phyloP scores from a whole-genome alignment of 176 grass and related monocot genomes.

The Pontederia paniculata region DNA sequence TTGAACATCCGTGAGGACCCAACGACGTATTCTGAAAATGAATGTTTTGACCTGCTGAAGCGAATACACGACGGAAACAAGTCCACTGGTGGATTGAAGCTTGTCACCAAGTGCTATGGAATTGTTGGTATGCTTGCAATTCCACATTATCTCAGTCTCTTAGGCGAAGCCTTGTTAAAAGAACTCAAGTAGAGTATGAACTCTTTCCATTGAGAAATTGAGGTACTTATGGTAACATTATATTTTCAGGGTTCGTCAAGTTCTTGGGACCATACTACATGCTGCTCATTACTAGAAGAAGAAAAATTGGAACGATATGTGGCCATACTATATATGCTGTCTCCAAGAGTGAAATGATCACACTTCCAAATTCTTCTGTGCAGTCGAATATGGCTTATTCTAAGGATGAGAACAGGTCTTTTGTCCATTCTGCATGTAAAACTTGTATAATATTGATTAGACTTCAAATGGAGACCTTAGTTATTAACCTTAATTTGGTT shows the following conservation, averaged over 20 bases:
- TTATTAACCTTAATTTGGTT: conserved; percentile 27
- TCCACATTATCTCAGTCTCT: too few relatives aligned
- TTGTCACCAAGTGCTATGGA: conserved; percentile 88
- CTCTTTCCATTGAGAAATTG: neutral
- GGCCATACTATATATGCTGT: conserved; percentile 74
- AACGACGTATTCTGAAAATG: conserved; percentile 47
- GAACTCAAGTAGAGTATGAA: neutral
- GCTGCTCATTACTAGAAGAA: conserved; percentile 87
- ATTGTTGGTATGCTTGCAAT: conserved; percentile 51
- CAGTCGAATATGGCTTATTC: conserved; percentile 78
- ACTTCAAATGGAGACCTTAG: conserved; percentile 34
- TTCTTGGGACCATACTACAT: conserved; percentile 97
- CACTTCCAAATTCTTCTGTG: conserved; percentile 69
- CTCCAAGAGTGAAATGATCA: conserved; percentile 68
- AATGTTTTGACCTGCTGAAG: conserved; percentile 64
- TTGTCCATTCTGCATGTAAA: conserved; percentile 64
- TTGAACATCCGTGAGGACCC: conserved; percentile 66
- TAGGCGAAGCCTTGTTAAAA: too few relatives aligned
- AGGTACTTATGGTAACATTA: neutral
- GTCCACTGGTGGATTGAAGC: conserved; percentile 68
- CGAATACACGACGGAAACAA: conserved; percentile 79
- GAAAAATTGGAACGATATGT: conserved; percentile 81
- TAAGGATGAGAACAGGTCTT: conserved; percentile 99
- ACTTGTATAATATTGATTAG: conserved; percentile 48
- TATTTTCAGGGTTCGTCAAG: conserved; percentile 66